phyloP scores from a whole-genome alignment of 768 basidiomycete genomes.

The Nidularia pulvinata region DNA sequence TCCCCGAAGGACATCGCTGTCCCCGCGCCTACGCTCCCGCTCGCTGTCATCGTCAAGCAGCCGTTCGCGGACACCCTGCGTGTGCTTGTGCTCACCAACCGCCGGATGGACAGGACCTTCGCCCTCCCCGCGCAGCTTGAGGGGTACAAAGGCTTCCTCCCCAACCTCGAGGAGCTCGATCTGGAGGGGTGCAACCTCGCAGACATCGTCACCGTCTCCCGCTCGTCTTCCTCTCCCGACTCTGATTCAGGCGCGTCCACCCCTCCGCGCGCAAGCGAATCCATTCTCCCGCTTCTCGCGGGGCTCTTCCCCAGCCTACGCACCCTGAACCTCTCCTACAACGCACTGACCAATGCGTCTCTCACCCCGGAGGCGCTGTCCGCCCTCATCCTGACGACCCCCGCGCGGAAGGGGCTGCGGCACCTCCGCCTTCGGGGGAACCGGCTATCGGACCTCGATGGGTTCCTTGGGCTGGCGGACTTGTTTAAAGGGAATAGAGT shows the following conservation, averaged over 20 bases:
- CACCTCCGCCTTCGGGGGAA: constrained; percentile 75
- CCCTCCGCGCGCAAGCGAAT: constrained; percentile 46
- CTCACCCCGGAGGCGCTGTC: constrained; percentile 48
- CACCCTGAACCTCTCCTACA: constrained; percentile 78
- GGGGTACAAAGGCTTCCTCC: constrained; percentile 43
- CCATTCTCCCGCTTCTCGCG: constrained; percentile 56
- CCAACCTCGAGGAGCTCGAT: constrained; percentile 70
- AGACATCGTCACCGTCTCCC: constrained; percentile 54
- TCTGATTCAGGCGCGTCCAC: constrained; percentile 28
- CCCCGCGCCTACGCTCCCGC: constrained; percentile 68
- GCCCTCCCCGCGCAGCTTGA: constrained; percentile 40
- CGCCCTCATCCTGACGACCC: constrained; percentile 47
- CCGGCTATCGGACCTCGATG: constrained; percentile 56
- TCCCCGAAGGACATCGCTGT: constrained; percentile 39
- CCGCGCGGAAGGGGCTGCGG: constrained; percentile 52
- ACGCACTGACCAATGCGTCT: constrained; percentile 55
- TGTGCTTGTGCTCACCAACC: constrained; percentile 57
- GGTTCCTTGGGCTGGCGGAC: constrained; percentile 60
- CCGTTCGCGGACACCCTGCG: constrained; percentile 60
- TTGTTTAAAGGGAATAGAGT: constrained; percentile 65
- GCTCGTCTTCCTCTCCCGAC: too few relatives aligned
- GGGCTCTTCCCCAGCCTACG: constrained; percentile 70
- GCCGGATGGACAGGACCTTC: constrained; percentile 69
- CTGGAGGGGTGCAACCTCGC: constrained; percentile 73
- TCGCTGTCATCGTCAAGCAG: constrained; percentile 59